A percentile compares a stretch with the other conserved stretches of the same genome.
These are phyloP conservation scores for Acer saccharum DNA, from an alignment of 345 rosid species.

Conservation along the genomic window DNA sequence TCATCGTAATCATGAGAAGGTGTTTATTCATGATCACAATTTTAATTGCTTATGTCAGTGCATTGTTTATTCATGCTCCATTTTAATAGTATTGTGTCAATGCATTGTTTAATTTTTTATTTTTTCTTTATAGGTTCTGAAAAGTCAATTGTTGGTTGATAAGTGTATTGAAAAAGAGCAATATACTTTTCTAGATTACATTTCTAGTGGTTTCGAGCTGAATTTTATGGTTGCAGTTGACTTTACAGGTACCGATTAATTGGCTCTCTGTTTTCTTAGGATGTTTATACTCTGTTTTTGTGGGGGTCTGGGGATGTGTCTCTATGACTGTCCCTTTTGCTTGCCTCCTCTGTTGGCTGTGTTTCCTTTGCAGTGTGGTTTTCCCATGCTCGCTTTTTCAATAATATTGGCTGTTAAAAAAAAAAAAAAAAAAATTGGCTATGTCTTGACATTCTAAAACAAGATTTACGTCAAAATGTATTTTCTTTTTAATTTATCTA, in stretches of 20 bases:
- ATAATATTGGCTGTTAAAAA: too few species aligned
- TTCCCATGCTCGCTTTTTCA: too few species aligned
- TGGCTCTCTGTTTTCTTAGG: too few species aligned
- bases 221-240: constrained; percentile 95
- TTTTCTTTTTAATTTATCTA: neutral
- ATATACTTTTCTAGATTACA: constrained; percentile 79
- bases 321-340: too few species aligned
- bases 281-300: too few species aligned
- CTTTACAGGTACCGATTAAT: constrained; percentile 78
- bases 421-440: too few species aligned
- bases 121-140: constrained; percentile 47
- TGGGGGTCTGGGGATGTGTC: too few species aligned
- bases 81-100: constrained; percentile 6
- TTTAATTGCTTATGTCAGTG: too few species aligned
- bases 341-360: too few species aligned
- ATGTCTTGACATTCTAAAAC: neutral
- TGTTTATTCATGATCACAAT: constrained; percentile 20
- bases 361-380: too few species aligned
- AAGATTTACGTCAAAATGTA: neutral
- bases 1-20: constrained; percentile 59
- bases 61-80: too few species aligned
- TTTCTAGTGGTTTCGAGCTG: constrained; percentile 79
- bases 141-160: constrained; percentile 80
- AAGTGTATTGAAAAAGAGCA: constrained; percentile 62
- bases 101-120: neutral